Base-by-base conservation (phyloP, 805 yeast species). In the Tetrapisispora pingtungensis region DNA sequence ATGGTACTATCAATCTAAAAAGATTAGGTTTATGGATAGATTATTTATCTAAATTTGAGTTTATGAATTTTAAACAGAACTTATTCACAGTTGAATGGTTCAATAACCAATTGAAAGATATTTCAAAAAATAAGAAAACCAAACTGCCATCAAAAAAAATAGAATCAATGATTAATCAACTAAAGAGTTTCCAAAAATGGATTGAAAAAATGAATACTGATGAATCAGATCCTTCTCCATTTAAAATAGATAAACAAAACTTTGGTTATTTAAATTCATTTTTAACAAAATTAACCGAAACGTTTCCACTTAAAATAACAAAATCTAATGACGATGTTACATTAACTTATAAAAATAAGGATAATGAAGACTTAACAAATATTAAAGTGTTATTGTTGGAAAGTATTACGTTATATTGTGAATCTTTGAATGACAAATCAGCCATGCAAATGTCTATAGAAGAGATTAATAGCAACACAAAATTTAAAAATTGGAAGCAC, bases 51-150 rank as follows among this genome's bases (percentile, higher is more conserved):
- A 74, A 77, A 49, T 88, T 89, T 57, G 98, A 93, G 63, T 68
- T 80, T 49, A 84, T 82, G 62, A 81, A 84, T 59, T 93, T 90
- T 57, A 97, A 93, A 64, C 80, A 74, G 50, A 79, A 80, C 43
- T 84, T 82, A 49, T 70, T 86, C 44, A 96, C 89, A 61, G 78
- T 85, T 28, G 93, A 84, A 49, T 89, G 96, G 96, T 86, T 87
- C 64, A 87, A 87, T 65, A 75, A 81, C 55, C 84, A 84, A 57
- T 72, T 90, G 49, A 94, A 42, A 36, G 81, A 81, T 56, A 78
- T 84, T n/a, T n/a, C 34, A n/a, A 32, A 4, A n/a, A n/a, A 6
- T 6, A 32, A 32, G 19, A 32, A 32, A 8, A n/a, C 34, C n/a
- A 28, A 28, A 5, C 5, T 7, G 31, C 31, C 6, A 28, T 14